phyloP scores from a whole-genome alignment of 2,329 filamentous ascomycete species.

The Microsporum audouinii region DNA sequence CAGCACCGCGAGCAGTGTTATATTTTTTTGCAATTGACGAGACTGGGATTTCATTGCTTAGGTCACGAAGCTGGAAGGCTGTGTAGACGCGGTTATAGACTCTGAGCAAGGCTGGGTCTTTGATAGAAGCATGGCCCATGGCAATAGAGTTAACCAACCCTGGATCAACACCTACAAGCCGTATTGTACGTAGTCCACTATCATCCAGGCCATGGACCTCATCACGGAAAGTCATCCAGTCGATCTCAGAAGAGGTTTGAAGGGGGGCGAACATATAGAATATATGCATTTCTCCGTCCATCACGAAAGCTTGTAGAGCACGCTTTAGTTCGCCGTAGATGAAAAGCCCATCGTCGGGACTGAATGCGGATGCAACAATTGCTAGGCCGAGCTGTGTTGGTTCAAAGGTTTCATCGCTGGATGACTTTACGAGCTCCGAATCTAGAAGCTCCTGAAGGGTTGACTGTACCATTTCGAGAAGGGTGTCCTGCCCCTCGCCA shows the following conservation, averaged over 20 bases:
- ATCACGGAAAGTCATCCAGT: slow-evolving; percentile 62
- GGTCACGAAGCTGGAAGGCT: slow-evolving; percentile 63
- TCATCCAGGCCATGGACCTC: slow-evolving; percentile 61
- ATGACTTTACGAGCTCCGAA: slow-evolving; percentile 45
- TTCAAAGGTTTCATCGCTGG: slow-evolving; percentile 40
- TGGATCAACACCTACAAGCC: slow-evolving; percentile 57
- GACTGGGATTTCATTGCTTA: slow-evolving; percentile 65
- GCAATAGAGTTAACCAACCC: slow-evolving; percentile 56
- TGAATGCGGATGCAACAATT: slow-evolving; percentile 59
- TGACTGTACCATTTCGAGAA: slow-evolving; percentile 45
- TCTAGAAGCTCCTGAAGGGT: slow-evolving; percentile 48
- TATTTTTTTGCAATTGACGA: slow-evolving; percentile 60
- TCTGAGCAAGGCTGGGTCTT: slow-evolving; percentile 49
- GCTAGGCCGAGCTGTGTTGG: slow-evolving; percentile 58
- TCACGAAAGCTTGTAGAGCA: slow-evolving; percentile 60
- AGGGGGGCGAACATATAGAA: slow-evolving; percentile 68
- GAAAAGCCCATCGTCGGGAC: slow-evolving; percentile 64
- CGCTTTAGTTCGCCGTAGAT: slow-evolving; percentile 56
- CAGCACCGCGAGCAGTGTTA: slow-evolving; percentile 54
- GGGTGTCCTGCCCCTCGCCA: slow-evolving; percentile 36
- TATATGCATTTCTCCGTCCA: slow-evolving; percentile 71
- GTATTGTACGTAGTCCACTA: slow-evolving; percentile 56
- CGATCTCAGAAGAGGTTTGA: slow-evolving; percentile 45
- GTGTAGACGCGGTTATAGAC: slow-evolving; percentile 64
- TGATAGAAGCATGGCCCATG: slow-evolving; percentile 50